Conservation (phyloP, 768 basidiomycete genomes). For the Mycena indigotica region DNA sequence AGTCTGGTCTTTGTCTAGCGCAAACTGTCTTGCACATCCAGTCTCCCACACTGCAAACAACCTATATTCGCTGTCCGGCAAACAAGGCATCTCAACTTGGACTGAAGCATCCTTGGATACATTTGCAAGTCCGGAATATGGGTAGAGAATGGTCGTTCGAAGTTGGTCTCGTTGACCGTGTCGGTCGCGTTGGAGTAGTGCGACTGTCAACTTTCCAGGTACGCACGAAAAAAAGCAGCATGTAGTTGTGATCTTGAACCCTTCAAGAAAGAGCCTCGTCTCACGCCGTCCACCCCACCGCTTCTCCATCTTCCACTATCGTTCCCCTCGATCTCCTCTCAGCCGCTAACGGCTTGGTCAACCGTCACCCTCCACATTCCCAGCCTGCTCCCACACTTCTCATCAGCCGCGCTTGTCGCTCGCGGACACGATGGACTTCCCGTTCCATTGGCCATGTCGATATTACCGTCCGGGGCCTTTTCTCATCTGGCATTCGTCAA, state of each 20-base stretch:
- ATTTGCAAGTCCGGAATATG: slow-evolving; percentile 72
- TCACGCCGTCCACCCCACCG: slow-evolving; percentile 50
- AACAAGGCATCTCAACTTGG: slow-evolving; percentile 43
- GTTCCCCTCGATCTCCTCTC: slow-evolving; percentile 59
- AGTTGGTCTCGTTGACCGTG: slow-evolving; percentile 69
- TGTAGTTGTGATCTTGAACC: too few species aligned
- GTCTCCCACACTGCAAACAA: slow-evolving; percentile 68
- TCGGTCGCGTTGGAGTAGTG: slow-evolving; percentile 58
- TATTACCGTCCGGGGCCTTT: slow-evolving; percentile 37
- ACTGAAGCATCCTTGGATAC: slow-evolving; percentile 72
- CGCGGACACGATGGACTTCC: slow-evolving; percentile 22
- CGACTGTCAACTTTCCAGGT: slow-evolving; percentile 86
- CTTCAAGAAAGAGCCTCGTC: slow-evolving; percentile 61
- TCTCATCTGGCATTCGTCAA: slow-evolving; percentile 73
- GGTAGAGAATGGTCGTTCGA: slow-evolving; percentile 75
- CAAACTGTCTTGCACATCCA: slow-evolving; percentile 81
- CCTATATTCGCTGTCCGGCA: slow-evolving; percentile 68
- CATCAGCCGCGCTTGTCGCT: slow-evolving; percentile 43
- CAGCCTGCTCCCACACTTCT: slow-evolving; percentile 61
- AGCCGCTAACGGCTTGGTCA: slow-evolving; percentile 68
- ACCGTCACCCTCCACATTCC: slow-evolving; percentile 66
- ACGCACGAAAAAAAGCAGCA: too few species aligned
- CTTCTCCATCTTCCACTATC: slow-evolving; percentile 72
- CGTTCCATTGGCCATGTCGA: too few species aligned
- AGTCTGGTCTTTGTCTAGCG: slow-evolving; percentile 35